Evolutionary conservation across 495 filamentous ascomycete genomes (phyloP).

Genomic region (Penicillium soppii): DNA sequence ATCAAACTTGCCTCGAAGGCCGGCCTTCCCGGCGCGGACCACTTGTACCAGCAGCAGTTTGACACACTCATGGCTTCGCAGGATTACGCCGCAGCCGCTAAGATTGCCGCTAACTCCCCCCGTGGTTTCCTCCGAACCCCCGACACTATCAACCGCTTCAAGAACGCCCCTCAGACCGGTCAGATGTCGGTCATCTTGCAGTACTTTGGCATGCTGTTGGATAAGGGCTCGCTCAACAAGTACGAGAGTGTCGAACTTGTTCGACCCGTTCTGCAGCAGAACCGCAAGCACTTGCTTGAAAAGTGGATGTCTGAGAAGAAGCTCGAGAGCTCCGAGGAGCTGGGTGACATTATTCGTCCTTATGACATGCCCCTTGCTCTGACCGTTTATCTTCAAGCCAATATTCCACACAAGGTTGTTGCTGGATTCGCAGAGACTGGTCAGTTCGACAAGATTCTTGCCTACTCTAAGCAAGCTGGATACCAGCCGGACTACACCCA

Average conservation of each 20-base stretch:
- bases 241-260: constrained; percentile 94
- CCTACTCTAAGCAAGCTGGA: constrained; percentile 77
- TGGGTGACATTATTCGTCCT: constrained; percentile 87
- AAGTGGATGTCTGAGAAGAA: constrained; percentile 98
- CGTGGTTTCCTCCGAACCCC: constrained; percentile 91
- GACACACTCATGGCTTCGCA: constrained; percentile 74
- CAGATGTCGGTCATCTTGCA: constrained; percentile 92
- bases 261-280: constrained; percentile 85
- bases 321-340: constrained; percentile 89
- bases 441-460: constrained; percentile 92
- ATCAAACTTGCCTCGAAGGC: constrained; percentile 94
- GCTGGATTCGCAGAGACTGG: constrained; percentile 93
- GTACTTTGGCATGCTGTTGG: constrained; percentile 95
- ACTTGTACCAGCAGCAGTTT: constrained; percentile 90
- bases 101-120: constrained; percentile 93
- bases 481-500: constrained; percentile 91
- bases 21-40: constrained; percentile 90
- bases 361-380: constrained; percentile 87
- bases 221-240: constrained; percentile 89
- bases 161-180: constrained; percentile 68
- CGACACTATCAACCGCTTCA: constrained; percentile 93
- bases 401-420: constrained; percentile 86
- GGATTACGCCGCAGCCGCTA: constrained; percentile 84
- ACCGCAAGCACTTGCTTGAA: constrained; percentile 91
- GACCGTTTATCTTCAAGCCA: constrained; percentile 81